phyloP scores from a whole-genome alignment of 257 asterid genomes.

The Jacaranda mimosifolia region DNA sequence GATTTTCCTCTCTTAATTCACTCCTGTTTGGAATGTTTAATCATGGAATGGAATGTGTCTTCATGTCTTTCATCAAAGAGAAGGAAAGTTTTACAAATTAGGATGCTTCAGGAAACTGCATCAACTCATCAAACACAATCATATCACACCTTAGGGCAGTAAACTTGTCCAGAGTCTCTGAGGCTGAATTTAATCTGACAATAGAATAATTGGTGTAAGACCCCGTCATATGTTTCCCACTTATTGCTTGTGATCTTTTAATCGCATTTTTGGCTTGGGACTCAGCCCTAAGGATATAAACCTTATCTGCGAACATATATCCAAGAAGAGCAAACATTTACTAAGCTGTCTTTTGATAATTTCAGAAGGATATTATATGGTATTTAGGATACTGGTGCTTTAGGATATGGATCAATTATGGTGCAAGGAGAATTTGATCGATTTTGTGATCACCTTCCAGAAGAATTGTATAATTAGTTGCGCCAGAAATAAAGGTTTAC shows the following conservation, averaged over 20 bases:
- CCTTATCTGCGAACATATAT: no score
- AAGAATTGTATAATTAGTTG: no score
- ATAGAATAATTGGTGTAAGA: not conserved
- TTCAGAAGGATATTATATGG: no score
- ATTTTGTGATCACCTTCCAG: no score
- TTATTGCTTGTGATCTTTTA: not conserved
- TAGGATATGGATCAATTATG: no score
- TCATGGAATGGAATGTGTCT: conserved; percentile 9
- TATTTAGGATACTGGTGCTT: no score
- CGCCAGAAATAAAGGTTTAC: no score
- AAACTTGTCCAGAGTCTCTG: not conserved
- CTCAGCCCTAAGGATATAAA: no score
- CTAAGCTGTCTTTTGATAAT: no score
- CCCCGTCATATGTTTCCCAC: conserved; percentile 3
- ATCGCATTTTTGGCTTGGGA: not conserved
- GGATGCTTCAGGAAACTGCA: conserved; percentile 14
- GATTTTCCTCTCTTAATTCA: not conserved
- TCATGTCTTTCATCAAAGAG: conserved; percentile 7
- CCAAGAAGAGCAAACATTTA: no score
- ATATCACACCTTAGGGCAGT: conserved; percentile 1
- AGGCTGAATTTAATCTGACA: conserved; percentile 19
- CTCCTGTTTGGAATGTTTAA: conserved; percentile 21
- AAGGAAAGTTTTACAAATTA: conserved; percentile 1
- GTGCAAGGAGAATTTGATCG: no score
- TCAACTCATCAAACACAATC: not conserved